These are phyloP conservation scores for Lyophyllum semitale DNA, from an alignment of 768 basidiomycete genomes.

Conservation along the genomic window DNA sequence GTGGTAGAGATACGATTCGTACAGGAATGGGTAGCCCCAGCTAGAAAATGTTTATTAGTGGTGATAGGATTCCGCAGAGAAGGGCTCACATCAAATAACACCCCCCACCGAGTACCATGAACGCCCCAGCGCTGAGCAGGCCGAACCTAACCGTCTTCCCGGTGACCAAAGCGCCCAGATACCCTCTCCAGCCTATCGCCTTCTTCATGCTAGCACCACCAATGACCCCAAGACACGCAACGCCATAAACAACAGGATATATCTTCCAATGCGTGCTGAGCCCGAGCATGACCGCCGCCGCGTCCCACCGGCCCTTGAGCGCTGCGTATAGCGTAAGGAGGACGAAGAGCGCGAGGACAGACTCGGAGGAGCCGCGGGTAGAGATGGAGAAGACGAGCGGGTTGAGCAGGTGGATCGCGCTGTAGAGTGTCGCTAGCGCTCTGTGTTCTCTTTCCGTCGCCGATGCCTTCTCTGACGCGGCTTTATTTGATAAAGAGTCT, in stretches of 20 bases:
- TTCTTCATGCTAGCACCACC: constrained; percentile 18
- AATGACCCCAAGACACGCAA: constrained; percentile 68
- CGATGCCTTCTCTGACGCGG: background rate
- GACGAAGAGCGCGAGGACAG: constrained; percentile 79
- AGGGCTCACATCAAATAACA: constrained; percentile 76
- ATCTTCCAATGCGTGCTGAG: constrained; percentile 95
- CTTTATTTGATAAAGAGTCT: background rate
- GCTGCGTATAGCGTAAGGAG: constrained; percentile 67
- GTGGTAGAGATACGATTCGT: constrained; percentile 94
- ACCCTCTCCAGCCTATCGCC: constrained; percentile 24
- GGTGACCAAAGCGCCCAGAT: constrained; percentile 47
- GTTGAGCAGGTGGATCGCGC: constrained; percentile 82
- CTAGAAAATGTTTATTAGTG: constrained; percentile 39
- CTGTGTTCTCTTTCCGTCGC: background rate
- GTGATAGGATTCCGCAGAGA: background rate
- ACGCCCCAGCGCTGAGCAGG: constrained; percentile 67
- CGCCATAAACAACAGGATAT: constrained; percentile 90
- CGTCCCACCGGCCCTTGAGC: constrained; percentile 57
- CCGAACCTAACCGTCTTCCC: constrained; percentile 62
- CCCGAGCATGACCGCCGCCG: constrained; percentile 74
- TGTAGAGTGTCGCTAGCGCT: constrained; percentile 53
- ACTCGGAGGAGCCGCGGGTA: constrained; percentile 94
- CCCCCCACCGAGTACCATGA: constrained; percentile 55
- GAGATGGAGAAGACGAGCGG: constrained; percentile 96
- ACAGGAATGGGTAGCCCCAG: constrained; percentile 92